Base-by-base conservation (phyloP, 495 filamentous ascomycete species). In the Choiromyces venosus region DNA sequence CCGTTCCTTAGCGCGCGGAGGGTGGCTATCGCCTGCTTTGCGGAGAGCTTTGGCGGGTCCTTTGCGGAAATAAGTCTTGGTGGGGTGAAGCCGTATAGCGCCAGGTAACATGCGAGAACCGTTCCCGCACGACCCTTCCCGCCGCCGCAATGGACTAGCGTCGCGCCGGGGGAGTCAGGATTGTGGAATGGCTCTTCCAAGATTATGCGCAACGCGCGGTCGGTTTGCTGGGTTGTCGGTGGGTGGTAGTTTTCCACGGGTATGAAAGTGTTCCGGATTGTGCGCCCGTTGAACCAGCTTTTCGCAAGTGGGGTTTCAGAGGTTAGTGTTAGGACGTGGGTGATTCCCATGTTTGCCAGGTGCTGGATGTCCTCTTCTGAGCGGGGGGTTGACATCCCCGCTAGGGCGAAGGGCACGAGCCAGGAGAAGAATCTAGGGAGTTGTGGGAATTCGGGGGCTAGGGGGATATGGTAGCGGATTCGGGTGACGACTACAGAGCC, bases 391-490 rank as follows among this genome's bases (percentile, higher is more conserved):
- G 69, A 72, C 69, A 78, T 78, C 14, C 68, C 73, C 29, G 73
- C 74, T 33, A 78, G 52, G 65, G 39, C 16, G 37, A 44, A 37
- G n/a, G 73, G 69, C 35, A 76, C 65, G 0, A 76, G 3, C 76
- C 76, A 78, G 14, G 76, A 78, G 70, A 78, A 78, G 65, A 78
- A 78, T n/a, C 76, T 69, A 0, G 76, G 76, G 39, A 78, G 73
- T 9, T 73, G 56, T 7, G 33, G 68, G 21, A 66, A 72, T 29
- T 29, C 39, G 1, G 29, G 37, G 36, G 36, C 18, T 16, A 33
- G 36, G 0, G 75, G 75, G n/a, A 69, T 67, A 19, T 36, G 40
- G 19, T 74, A 73, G 16, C 36, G 52, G 9, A 16, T 68, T 38
- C 75, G 33, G 2, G 75, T 16, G 18, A 68, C 61, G 19, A 25